Base-by-base conservation (phyloP, 225 moss, liverwort and hornwort genomes). In the Neckera pumila region DNA sequence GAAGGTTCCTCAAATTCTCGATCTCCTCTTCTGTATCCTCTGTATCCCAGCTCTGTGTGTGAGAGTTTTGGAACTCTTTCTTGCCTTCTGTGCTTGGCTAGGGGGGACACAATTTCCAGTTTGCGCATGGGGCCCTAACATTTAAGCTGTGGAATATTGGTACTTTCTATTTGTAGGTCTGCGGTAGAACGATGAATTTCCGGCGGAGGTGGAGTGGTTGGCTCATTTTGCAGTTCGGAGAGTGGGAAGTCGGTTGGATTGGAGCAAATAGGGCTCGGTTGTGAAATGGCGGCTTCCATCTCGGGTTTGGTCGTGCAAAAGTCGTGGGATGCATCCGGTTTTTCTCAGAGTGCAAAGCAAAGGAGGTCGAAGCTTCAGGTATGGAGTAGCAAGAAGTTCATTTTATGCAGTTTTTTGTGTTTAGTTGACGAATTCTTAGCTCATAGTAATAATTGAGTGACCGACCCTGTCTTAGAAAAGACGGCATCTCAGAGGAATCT, bases 201-300 rank as follows among this genome's bases (percentile, higher is more conserved):
- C 66, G 82, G 57, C 78, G 86, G 47, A 40, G 57, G 58, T 58
- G 63, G 34, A 20, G 85, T 42, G 65, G 57, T 64, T 34, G 56
- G 60, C 87, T 73, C 30, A 7, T 33, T 16, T 66, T 64, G 27
- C 80, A 63, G 65, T 64, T 58, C 58, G 59, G 19, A 43, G 58
- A 84, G 72, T 11, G 9, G 42, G 12, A 53, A 76, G 51, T 40
- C 36, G 75, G 42, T 78, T 83, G 12, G 28, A n/a, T 33, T 34
- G 36, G 84, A 73, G 47, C 71, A 56, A 71, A 14, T 79, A 58
- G 49, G 86, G 79, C 66, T 62, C 76, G 51, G 43, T 73, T 59
- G 73, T 61, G 87, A 79, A 13, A 92, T 93, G 92, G 89, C 92
- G 78, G 82, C 90, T 65, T 91, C 91, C 63, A 62, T 91, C 49